Base-by-base conservation (phyloP, 768 basidiomycete species). In the Mycena filopes region DNA sequence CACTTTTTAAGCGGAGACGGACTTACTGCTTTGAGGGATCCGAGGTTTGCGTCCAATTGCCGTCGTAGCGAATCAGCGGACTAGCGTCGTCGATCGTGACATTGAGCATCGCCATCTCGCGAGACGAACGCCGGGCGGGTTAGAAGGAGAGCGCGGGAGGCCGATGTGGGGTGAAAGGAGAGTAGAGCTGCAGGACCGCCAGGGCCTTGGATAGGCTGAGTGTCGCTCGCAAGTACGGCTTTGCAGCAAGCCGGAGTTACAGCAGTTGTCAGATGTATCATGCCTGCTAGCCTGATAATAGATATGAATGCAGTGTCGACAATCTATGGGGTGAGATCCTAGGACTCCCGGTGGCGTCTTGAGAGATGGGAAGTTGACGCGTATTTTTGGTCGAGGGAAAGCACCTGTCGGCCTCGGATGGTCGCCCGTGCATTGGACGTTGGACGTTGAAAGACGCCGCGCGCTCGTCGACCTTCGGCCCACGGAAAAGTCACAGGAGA, bases 1-100 rank as follows among this genome's bases (percentile, higher is more conserved):
- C 38, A 41, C 49, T 4, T 43, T 26, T 40, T 25, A n/a, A 26
- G 28, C 12, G 15, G 26, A 13, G 40, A 54, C 55, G 45, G 41
- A 59, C 67, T 51, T 59, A 69, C 67, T 69, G 46, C n/a, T 49
- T 40, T 41, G 60, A 57, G 50, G 10, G 8, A n/a, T 36, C n/a
- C n/a, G n/a, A n/a, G n/a, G n/a, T 21, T 23, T 65, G 67, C 2
- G 28, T n/a, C 67, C 67, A 69, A 12, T 20, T 36, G 3, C 50
- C 60, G 12, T 33, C 33, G 50, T 65, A 69, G 11, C 33, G 23
- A 26, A 69, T 69, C 46, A 69, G 28, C 18, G 67, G 67, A 41
- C 63, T 65, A 28, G 55, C 20, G 57, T 65, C 56, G 50, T 61
- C 54, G 25, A 65, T 62, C 20, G 67, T 61, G 40, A 47, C 38